Conservation (phyloP, 139 green algal species). For the Closterium sp. region DNA sequence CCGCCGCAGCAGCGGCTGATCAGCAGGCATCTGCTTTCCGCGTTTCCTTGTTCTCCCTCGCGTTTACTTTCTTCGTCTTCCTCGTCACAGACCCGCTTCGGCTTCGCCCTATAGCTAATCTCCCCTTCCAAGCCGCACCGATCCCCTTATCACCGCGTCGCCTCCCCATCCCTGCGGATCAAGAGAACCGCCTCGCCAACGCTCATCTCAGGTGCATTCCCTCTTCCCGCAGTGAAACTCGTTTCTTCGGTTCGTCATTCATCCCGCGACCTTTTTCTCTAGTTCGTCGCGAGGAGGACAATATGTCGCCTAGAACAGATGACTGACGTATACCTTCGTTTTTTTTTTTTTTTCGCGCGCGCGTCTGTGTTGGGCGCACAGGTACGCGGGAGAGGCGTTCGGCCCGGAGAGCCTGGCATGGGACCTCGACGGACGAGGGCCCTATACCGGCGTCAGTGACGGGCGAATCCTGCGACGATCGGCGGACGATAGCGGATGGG, state of each 20-base stretch:
- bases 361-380: neutral
- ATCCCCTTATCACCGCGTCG: neutral
- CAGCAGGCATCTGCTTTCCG: neutral
- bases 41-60: neutral
- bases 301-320: too few relatives aligned
- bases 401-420: constrained; percentile 41
- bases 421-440: constrained; percentile 14
- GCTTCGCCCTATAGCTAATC: neutral
- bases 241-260: neutral
- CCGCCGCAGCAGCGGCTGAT: neutral
- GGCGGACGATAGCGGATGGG: constrained; percentile 5
- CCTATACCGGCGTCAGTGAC: constrained; percentile 15
- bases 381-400: neutral
- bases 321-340: too few relatives aligned
- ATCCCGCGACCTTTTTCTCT: too few relatives aligned
- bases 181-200: neutral
- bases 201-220: neutral
- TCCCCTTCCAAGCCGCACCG: neutral
- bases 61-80: neutral
- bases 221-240: neutral
- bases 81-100: neutral
- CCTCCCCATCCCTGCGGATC: neutral
- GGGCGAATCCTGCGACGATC: constrained; percentile 12
- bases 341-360: neutral
- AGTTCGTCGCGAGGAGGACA: too few relatives aligned